Evolutionary conservation across 169 alveolate species (phyloP), one percentile per base, ranked within the genome.

Genomic region (Neospora caninum): DNA sequence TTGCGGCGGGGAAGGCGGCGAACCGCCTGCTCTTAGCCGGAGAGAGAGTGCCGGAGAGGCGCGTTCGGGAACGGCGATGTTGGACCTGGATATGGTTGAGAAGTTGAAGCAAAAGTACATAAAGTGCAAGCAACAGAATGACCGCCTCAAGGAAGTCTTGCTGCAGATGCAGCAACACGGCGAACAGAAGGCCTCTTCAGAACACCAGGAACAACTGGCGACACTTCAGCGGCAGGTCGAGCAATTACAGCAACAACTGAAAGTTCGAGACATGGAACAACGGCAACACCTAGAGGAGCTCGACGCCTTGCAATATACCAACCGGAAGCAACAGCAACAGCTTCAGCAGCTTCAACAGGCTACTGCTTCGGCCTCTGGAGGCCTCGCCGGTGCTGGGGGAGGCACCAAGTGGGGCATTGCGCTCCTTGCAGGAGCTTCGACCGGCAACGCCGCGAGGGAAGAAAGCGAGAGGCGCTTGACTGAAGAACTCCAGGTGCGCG

Each of bases 61-160:
- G 73, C 16, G 25, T 29, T 64, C 34, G 31, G 73, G 73, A 27
- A 27, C 73, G 73, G 73, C 73, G 73, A 64, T 16, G 73, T 22
- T 78, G 86, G 89, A 82, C 41, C 67, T 82, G 41, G 67, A 27
- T 13, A 43, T 82, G 67, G 89, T 82, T 29, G 89, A 82, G 89
- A 82, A 82, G 89, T 49, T 82, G 89, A 82, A 82, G 41, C 89
- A 82, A 34, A 82, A 82, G 38, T 82, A 82, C 89, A 82, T 82
- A 64, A 82, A 82, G 89, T 82, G 89, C 89, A 82, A 82, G 67
- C 89, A 82, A 67, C 89, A 82, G 89, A 82, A 82, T 41, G 89
- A 82, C 89, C 89, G 89, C 0, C 89, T 82, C 10, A 82, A 82
- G 67, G 41, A 82, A 29, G 89, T 42, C 36, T 49, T 82, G 69